Evolutionary conservation across 371 early-diverging fungal species (phyloP).

Genomic region (Batrachochytrium dendrobatidis): DNA sequence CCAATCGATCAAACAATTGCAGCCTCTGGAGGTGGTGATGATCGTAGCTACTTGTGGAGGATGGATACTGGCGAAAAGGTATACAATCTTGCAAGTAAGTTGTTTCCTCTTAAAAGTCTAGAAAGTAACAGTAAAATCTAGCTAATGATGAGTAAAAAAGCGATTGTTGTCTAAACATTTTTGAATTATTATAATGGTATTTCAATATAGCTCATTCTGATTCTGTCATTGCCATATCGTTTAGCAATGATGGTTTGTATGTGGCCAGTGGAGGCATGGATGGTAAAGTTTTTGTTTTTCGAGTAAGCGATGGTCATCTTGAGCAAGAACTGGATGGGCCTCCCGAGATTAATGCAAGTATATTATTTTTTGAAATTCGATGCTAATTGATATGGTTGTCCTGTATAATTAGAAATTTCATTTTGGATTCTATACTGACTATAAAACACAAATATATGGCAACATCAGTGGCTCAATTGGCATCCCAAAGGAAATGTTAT

Average conservation of each 20-base stretch:
- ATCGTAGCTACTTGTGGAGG: slow-evolving; percentile 86
- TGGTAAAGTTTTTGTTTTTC: slow-evolving; percentile 83
- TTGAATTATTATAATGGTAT: background rate
- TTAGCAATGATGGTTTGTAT: slow-evolving; percentile 76
- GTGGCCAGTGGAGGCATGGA: slow-evolving; percentile 95
- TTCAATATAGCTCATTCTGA: slow-evolving; percentile 63
- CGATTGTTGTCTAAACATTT: background rate
- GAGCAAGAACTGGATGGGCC: slow-evolving; percentile 78
- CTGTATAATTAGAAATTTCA: background rate
- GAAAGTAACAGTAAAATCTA: background rate
- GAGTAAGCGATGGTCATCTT: slow-evolving; percentile 48
- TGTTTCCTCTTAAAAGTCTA: too few relatives aligned
- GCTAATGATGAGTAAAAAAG: background rate
- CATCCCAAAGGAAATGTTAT: slow-evolving; percentile 90
- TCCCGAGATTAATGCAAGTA: slow-evolving; percentile 68
- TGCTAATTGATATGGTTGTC: background rate
- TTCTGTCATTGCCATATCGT: slow-evolving; percentile 78
- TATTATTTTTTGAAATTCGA: too few relatives aligned
- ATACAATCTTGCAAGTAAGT: slow-evolving; percentile 11
- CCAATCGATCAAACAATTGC: slow-evolving; percentile 62
- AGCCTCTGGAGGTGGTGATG: slow-evolving; percentile 88
- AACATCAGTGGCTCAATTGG: slow-evolving; percentile 80
- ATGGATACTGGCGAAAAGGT: slow-evolving; percentile 65
- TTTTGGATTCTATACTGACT: slow-evolving; percentile 6
- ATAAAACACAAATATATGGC: background rate